Conservation (phyloP, 495 filamentous ascomycete species). For the Trypethelium eluteriae region DNA sequence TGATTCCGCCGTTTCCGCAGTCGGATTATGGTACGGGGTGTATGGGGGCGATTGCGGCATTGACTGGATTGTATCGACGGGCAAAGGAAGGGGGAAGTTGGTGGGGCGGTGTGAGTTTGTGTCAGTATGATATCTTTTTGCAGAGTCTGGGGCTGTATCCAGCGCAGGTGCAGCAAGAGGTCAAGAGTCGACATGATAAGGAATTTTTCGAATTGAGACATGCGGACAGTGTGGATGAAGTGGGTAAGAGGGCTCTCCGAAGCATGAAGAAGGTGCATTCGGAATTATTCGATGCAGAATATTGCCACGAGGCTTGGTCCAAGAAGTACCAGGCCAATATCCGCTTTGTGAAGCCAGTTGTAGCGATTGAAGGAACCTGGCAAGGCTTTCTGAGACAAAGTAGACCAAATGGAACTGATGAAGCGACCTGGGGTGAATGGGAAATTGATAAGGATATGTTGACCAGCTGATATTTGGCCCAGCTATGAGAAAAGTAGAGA, state of each 20-base stretch:
- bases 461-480: neutral
- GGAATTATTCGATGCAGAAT: constrained; percentile 42
- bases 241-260: constrained; percentile 56
- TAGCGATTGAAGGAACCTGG: constrained; percentile 44
- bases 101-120: constrained; percentile 32
- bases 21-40: constrained; percentile 67
- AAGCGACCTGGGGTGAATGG: constrained; percentile 45
- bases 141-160: constrained; percentile 56
- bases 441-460: constrained; percentile 39
- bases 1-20: constrained; percentile 76
- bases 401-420: constrained; percentile 53
- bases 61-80: constrained; percentile 34
- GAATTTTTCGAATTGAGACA: constrained; percentile 61
- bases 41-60: constrained; percentile 32
- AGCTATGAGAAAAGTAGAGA: too few species aligned
- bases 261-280: constrained; percentile 51
- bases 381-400: constrained; percentile 48
- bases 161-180: constrained; percentile 46
- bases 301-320: constrained; percentile 45
- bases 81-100: constrained; percentile 32
- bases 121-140: constrained; percentile 64
- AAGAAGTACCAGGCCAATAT: constrained; percentile 43
- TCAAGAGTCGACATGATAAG: constrained; percentile 46
- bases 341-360: constrained; percentile 46
- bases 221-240: constrained; percentile 63